These are phyloP conservation scores for Jacaranda mimosifolia DNA, from an alignment of 257 asterid genomes.

Conservation along the genomic window DNA sequence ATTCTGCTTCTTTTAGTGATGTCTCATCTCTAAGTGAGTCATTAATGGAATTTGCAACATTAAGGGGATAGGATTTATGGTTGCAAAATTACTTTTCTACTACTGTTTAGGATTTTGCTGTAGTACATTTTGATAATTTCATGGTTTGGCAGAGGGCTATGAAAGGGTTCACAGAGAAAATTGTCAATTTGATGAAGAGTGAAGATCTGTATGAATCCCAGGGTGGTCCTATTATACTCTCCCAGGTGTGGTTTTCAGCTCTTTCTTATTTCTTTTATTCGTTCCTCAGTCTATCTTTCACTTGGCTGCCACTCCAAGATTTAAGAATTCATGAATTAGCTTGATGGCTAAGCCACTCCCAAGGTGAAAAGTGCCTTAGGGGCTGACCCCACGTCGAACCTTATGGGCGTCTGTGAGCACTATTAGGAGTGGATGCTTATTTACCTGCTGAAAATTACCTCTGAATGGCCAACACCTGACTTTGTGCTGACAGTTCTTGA, in stretches of 20 bases:
- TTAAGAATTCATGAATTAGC: background rate
- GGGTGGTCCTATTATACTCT: constrained; percentile 95
- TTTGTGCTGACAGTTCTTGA: no score
- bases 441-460: no score
- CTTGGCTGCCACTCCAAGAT: background rate
- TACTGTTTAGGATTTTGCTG: background rate
- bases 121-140: constrained; percentile 26
- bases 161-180: constrained; percentile 82
- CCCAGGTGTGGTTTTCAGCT: constrained; percentile 62
- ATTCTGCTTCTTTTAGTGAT: constrained; percentile 13
- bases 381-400: no score
- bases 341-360: no score
- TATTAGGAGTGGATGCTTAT: no score
- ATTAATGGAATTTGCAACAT: background rate
- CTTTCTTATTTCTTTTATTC: background rate
- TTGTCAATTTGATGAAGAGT: constrained; percentile 80
- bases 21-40: background rate
- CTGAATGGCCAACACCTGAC: no score
- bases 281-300: background rate
- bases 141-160: constrained; percentile 70
- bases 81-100: background rate
- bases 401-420: no score
- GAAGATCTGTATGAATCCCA: constrained; percentile 76
- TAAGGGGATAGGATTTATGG: no score
- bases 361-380: no score